Base-by-base conservation (phyloP, 371 early-diverging fungal genomes). In the Fennellomyces sp. region DNA sequence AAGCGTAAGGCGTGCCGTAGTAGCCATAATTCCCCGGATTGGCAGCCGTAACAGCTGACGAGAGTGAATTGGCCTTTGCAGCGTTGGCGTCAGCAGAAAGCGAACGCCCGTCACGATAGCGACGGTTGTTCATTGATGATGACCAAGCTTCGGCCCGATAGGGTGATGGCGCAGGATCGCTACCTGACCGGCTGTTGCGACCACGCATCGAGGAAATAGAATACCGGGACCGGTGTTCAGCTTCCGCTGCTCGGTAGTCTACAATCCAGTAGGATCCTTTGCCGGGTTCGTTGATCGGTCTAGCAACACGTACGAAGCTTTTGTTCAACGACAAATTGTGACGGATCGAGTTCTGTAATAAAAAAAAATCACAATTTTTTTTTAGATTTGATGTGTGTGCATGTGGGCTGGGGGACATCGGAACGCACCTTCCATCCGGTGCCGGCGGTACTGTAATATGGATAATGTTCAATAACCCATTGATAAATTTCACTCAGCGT, bases 321-420 rank as follows among this genome's bases (percentile, higher is more conserved):
- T 94, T 94, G 78, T 98, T 99, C 38, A 99, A 82, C 5, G 96
- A 95, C 30, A 99, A 84, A 72, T 99, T 99, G 82, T 99, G 99
- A 38, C 99, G 89, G 49, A 99, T 95, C 3, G 97, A 97, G 74
- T 99, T 99, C 88, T 96, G 75, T 11, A 50, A 50, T 52, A 55
- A 38, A 59, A 52, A 29, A 29, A 51, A 49, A 50, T 49, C 38
- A 35, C 72, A 41, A 3, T 2, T 41, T 1, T 41, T 41, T 13
- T 1, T 41, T 41, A n/a, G n/a, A n/a, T n/a, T n/a, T n/a, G n/a
- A n/a, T n/a, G n/a, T n/a, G n/a, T n/a, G n/a, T n/a, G n/a, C n/a
- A n/a, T n/a, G n/a, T 41, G 8, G 41, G 41, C 74, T 21, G 85
- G 81, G 11, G 93, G 89, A 39, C 39, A 13, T 39, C 39, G 39